Base-by-base conservation (phyloP, 495 filamentous ascomycete species). In the Trichodelitschia bisporula region DNA sequence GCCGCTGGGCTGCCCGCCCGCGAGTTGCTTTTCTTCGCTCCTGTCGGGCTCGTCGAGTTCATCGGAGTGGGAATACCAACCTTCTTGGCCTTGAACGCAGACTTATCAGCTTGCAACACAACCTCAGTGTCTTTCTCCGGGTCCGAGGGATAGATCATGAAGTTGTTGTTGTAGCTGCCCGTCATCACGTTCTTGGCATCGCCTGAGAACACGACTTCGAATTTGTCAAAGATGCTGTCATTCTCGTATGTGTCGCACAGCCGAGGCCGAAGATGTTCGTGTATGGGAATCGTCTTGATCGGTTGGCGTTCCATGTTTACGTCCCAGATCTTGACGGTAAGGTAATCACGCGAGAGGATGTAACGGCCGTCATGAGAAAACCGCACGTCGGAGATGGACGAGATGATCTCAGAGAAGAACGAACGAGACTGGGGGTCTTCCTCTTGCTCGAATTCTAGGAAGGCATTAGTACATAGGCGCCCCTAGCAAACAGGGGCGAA, bases 281-380 rank as follows among this genome's bases (percentile, higher is more conserved):
- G 86, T 37, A 97, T 95, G 4, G 86, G 86, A 38, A 97, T 97
- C 9, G 89, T 95, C 61, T 97, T 97, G 36, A 97, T 66, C 0
- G 86, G 86, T 36, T 86, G 77, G 18, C 77, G 66, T 52, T 97
- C 86, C 86, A 93, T 97, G 51, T 84, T 89, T 40, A 97, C 82
- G 48, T 97, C 86, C 86, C 86, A 97, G 41, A 97, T 95, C 61
- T 97, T 97, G 43, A 97, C 86, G 1, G 86, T 97, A 36, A 97
- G 58, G 51, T 97, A 97, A 51, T 97, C 86, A 33, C 86, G 73
- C 4, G 86, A 97, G 19, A 97, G 70, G 37, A 97, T 95, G 55
- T 95, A 95, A 32, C 82, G 66, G 41, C 86, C 86, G 45, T 97
- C 86, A 38, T 79, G 66, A 14, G 86, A 93, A 53, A 97, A 97